Evolutionary conservation across 2,329 filamentous ascomycete genomes (phyloP).

Genomic region (Sclerotinia subarctica): DNA sequence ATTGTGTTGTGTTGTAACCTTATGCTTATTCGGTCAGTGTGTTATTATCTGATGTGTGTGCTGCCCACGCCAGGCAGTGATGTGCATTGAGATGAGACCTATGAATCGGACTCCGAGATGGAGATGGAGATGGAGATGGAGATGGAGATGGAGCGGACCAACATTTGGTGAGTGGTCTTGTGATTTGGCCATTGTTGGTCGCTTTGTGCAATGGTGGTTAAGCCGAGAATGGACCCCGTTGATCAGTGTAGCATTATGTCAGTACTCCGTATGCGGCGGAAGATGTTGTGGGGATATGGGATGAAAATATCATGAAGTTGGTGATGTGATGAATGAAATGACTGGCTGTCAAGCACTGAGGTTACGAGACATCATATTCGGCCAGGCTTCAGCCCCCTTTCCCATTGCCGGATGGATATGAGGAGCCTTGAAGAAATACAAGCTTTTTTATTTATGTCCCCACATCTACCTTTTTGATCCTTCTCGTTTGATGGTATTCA

Average conservation of each 20-base stretch:
- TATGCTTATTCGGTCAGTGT: neutral
- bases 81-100: conserved; percentile 1
- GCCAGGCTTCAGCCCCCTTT: neutral
- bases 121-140: neutral
- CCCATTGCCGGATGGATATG: neutral
- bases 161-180: conserved; percentile 3
- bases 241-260: conserved; percentile 5
- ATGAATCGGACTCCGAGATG: neutral
- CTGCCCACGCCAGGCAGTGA: conserved; percentile 1
- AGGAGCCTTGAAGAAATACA: conserved; percentile 11
- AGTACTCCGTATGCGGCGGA: neutral
- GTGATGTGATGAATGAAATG: conserved; percentile 1
- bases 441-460: neutral
- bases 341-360: neutral
- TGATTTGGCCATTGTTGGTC: conserved; percentile 4
- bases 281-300: neutral
- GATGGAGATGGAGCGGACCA: neutral
- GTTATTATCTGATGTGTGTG: neutral
- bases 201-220: neutral
- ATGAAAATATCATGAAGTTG: neutral
- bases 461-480: neutral
- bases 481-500: conserved; percentile 13
- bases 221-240: neutral
- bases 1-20: too few species aligned
- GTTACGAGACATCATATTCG: neutral